Base-by-base conservation (phyloP, 2,329 filamentous ascomycete species). In the Microcyclosporella mali region DNA sequence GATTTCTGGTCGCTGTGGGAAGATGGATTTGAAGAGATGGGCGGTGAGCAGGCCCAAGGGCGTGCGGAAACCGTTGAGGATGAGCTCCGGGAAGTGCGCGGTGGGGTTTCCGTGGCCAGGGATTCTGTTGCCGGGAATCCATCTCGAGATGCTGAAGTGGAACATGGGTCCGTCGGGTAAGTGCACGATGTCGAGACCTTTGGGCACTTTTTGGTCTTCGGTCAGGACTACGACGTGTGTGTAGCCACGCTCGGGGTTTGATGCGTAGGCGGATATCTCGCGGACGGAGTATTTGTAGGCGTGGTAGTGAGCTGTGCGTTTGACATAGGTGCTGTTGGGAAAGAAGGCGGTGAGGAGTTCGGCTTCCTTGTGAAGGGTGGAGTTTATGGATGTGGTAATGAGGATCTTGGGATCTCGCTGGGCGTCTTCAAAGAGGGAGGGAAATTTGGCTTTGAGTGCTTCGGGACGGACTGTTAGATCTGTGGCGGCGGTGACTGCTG, bases 41-140 rank as follows among this genome's bases (percentile, higher is more conserved):
- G 89, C 90, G 0, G 89, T 88, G 30, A 97, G 71, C 8, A 95
- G 73, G 68, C 92, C 92, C 1, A 98, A 75, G 0, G 90, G 88
- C 0, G 92, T 98, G 58, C 85, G 84, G 73, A 98, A 98, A 63
- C 92, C 90, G 67, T 97, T 97, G 39, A 95, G 74, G 28, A 94
- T 76, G 19, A 95, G 73, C 66, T 95, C 90, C 1, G 89, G 88
- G 60, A 87, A 88, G 68, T 95, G 89, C 37, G 86, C 84, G 1
- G 90, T 95, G 0, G 88, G 79, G 53, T 89, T 90, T 67, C 81
- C 92, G 63, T 98, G 90, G 1, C 90, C 89, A 0, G 88, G 88
- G 11, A 98, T 74, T 52, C 85, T 86, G 62, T 84, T 86, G 38
- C 87, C 87, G 56, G 94, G 86, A 28, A 94, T 75, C 84, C 88